These are phyloP conservation scores for Fusarium sp. DNA, from an alignment of 2,329 filamentous ascomycete genomes.

Conservation along the genomic window DNA sequence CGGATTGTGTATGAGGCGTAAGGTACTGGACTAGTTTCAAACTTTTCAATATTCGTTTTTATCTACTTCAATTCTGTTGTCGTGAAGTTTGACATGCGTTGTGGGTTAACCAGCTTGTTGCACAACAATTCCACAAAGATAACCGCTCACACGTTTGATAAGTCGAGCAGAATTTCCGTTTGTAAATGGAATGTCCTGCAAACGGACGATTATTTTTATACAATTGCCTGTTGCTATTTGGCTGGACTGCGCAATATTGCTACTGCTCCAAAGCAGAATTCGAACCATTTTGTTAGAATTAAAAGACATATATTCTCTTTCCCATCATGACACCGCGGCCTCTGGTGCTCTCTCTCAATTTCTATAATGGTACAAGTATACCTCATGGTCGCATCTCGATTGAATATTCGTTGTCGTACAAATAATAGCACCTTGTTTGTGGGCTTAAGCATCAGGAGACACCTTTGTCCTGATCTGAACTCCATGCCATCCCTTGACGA, in stretches of 20 bases:
- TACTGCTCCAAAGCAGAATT: not conserved
- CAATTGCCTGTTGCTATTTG: not conserved
- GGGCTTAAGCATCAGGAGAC: constrained; percentile 38
- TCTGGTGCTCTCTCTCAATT: not conserved
- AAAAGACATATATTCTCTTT: not conserved
- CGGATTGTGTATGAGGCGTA: constrained; percentile 41
- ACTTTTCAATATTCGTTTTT: constrained; percentile 37
- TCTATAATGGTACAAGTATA: constrained; percentile 17
- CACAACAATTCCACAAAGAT: too few relatives aligned
- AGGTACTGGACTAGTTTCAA: constrained; percentile 38
- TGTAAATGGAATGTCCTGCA: too few relatives aligned
- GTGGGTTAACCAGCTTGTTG: too few relatives aligned
- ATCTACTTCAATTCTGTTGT: not conserved
- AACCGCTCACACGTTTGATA: too few relatives aligned
- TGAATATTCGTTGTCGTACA: not conserved
- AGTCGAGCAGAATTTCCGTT: too few relatives aligned
- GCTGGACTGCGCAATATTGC: not conserved
- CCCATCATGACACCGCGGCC: not conserved
- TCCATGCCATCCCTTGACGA: constrained; percentile 85
- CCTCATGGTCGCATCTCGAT: not conserved
- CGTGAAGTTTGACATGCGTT: too few relatives aligned
- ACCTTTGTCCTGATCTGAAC: constrained; percentile 80
- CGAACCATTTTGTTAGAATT: constrained; percentile 1
- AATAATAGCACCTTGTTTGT: not conserved
- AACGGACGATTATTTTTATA: not conserved